Evolutionary conservation across 208 protist species (phyloP), one percentile per base, ranked within the genome.

Genomic region (Blastocrithidia nonstop): DNA sequence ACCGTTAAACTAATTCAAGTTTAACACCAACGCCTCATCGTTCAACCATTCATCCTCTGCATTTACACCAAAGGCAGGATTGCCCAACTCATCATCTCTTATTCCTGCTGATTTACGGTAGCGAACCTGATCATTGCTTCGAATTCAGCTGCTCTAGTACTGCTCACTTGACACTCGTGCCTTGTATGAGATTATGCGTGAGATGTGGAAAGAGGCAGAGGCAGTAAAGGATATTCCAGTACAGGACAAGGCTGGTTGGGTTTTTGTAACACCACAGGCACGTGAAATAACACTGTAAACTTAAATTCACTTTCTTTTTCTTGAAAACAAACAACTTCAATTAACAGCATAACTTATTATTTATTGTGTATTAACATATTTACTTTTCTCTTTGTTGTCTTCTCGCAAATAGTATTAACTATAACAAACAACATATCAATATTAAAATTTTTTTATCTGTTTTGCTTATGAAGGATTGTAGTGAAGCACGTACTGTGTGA

Each of bases 101-200:
- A 61, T 68, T 20, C 53, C 66, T 1, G 53, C 58, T 35, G 71
- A 82, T 31, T 46, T 64, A 42, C 75, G 79, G 1, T 73, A 87
- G 3, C 48, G 57, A 51, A 66, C 74, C 29, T 88, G 83, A 79
- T 50, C 66, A 7, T 73, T 56, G 15, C 64, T 93, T 24, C 78
- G 83, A 29, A 80, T 78, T 26, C 79, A 93, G 55, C 61, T 93
- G 8, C 57, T 93, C n/a, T 73, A 93, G 63, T 93, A 93, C 65
- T 93, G 83, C 64, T 88, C 77, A 13, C 56, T 88, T 8, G 83
- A 92, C 53, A 92, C 83, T 4, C 78, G 71, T 52, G 78, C 66
- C 6, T 37, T 92, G 20, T 92, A 87, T 39, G 82, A 92, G 48
- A 84, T 92, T 36, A 82, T 92, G 77, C 73, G 82, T 19, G 71